phyloP scores from a whole-genome alignment of 2,329 filamentous ascomycete genomes.

The Rhexocercosporidium sp. region DNA sequence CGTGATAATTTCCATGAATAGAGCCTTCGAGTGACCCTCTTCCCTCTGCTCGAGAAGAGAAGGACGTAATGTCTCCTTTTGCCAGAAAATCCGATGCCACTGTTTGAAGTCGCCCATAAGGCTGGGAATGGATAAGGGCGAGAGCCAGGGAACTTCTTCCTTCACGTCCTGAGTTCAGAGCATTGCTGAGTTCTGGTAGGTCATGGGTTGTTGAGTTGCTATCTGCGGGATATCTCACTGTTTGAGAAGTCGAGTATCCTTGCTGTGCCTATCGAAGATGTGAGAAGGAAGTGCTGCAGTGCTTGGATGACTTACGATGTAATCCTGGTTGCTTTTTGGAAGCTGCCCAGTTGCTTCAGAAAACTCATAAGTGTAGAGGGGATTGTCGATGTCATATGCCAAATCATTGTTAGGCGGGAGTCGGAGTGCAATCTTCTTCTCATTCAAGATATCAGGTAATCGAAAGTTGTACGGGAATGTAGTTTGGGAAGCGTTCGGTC shows the following conservation, averaged over 20 bases:
- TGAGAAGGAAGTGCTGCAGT: conserved; percentile 8
- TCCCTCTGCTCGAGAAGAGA: background rate
- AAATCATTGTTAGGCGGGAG: conserved; percentile 2
- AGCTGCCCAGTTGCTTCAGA: conserved; percentile 6
- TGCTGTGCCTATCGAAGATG: background rate
- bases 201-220: conserved; percentile 5
- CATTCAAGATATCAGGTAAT: background rate
- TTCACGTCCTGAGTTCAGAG: conserved; percentile 6
- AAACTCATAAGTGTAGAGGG: conserved; percentile 1
- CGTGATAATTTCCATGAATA: conserved; percentile 16
- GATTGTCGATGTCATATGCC: conserved; percentile 4
- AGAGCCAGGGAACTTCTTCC: background rate
- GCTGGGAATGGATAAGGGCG: conserved; percentile 1
- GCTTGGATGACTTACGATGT: conserved; percentile 5
- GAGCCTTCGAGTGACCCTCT: conserved; percentile 13
- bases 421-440: conserved; percentile 4
- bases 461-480: conserved; percentile 3
- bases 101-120: conserved; percentile 3
- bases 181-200: background rate
- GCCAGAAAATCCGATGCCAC: background rate
- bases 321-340: conserved; percentile 3
- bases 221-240: conserved; percentile 5
- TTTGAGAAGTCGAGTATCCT: conserved; percentile 9
- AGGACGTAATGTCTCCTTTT: conserved; percentile 2
- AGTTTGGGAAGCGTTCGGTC: conserved; percentile 3